Evolutionary conservation across 2,329 filamentous ascomycete species (phyloP).

Genomic region (Alternaria brassicicola): DNA sequence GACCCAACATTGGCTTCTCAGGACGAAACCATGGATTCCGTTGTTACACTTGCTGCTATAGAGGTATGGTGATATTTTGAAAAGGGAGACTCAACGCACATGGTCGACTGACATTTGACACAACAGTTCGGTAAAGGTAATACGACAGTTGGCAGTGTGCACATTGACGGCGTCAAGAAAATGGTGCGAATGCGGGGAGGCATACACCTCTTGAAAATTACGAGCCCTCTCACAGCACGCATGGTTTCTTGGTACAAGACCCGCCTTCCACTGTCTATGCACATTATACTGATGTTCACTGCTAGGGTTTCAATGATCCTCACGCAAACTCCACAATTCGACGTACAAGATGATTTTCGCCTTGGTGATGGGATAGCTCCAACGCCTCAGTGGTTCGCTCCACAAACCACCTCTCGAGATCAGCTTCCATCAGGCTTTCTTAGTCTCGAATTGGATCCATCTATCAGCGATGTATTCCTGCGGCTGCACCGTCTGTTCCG

Average conservation of each 20-base stretch:
- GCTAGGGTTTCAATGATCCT: slow-evolving; percentile 65
- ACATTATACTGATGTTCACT: neutral
- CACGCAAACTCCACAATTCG: slow-evolving; percentile 60
- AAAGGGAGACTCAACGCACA: neutral
- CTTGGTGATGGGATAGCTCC: slow-evolving; percentile 58
- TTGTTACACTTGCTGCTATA: slow-evolving; percentile 64
- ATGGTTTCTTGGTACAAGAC: slow-evolving; percentile 61
- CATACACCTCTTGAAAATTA: slow-evolving; percentile 55
- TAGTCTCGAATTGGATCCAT: slow-evolving; percentile 41
- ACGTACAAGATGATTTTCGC: slow-evolving; percentile 58
- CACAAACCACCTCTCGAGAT: slow-evolving; percentile 7
- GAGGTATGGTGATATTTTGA: slow-evolving; percentile 51
- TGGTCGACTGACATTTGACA: slow-evolving; percentile 3
- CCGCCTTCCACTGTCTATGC: neutral
- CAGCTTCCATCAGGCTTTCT: slow-evolving; percentile 15
- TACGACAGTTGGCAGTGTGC: slow-evolving; percentile 52
- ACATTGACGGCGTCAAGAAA: slow-evolving; percentile 58
- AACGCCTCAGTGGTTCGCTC: slow-evolving; percentile 57
- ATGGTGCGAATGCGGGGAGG: slow-evolving; percentile 60
- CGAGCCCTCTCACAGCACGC: slow-evolving; percentile 60
- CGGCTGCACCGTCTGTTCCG: slow-evolving; percentile 56
- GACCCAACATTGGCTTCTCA: slow-evolving; percentile 56
- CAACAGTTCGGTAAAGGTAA: slow-evolving; percentile 62
- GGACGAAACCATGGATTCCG: slow-evolving; percentile 63
- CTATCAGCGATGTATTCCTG: slow-evolving; percentile 48